Base-by-base conservation (phyloP, 2,329 filamentous ascomycete genomes). In the Pochonia chlamydosporia region DNA sequence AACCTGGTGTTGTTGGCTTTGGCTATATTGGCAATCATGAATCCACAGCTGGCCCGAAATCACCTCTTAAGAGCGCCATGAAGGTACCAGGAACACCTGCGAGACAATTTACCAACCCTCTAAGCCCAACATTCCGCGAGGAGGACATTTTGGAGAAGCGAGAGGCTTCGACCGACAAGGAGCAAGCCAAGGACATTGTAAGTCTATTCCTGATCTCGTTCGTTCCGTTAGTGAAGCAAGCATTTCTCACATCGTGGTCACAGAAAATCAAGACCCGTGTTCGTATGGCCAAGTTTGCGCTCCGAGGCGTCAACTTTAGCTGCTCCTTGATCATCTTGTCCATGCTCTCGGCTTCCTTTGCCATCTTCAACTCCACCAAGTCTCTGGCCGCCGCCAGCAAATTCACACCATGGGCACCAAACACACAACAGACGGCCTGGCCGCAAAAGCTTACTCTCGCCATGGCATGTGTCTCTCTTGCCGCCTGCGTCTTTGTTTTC, bases 231-330 rank as follows among this genome's bases (percentile, higher is more conserved):
- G 20, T 37, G 3, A 30, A 41, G 21, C 33, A 43, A 36, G 21
- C 39, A 41, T 60, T 58, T 9, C 36, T 31, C 25, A 64, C 58
- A 68, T 56, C 36, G 4, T 23, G 3, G 7, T 6, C 49, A 40
- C 63, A 96, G 92, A 95, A 87, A 85, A 81, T 95, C 66, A 97
- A 96, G 73, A 85, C 85, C 30, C 82, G 89, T 56, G 91, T 97
- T 28, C 84, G 93, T 40, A 77, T 97, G 68, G 93, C 92, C 57
- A 99, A 99, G 74, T 85, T 97, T 59, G 81, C 95, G 52, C 83
- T 99, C n/a, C 86, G 93, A 55, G 86, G 89, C 48, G 87, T 97
- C 70, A 96, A 92, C 76, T 97, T 99, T 68, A 90, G 89, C 67
- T 99, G 93, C 75, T 92, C 88, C 66, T 77, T 97, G 51, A 96